Conservation (phyloP, 1,139 yeast genomes). For the Kodamaea ohmeri region DNA sequence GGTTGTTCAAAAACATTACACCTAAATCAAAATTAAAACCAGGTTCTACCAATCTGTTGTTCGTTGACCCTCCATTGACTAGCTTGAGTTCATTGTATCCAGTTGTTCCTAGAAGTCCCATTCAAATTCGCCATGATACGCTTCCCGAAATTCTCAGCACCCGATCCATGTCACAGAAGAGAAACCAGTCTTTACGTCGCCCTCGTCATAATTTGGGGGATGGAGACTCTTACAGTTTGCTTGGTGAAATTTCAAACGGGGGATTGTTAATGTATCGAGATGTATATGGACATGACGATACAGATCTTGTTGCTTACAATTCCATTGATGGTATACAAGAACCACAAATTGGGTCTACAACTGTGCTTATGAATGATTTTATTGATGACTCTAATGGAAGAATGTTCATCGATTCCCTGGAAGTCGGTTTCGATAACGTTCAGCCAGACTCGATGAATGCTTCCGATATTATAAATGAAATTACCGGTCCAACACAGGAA, state of each 20-base stretch:
- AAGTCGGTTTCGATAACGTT: too few relatives aligned
- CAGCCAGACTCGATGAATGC: too few relatives aligned
- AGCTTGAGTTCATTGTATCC: slow-evolving; percentile 6
- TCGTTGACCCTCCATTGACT: neutral
- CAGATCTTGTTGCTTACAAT: too few relatives aligned
- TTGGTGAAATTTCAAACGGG: slow-evolving; percentile 7
- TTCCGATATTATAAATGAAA: too few relatives aligned
- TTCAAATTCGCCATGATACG: slow-evolving; percentile 4
- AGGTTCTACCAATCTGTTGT: neutral
- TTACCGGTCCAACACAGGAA: too few relatives aligned
- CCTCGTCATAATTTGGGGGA: neutral
- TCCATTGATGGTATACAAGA: too few relatives aligned
- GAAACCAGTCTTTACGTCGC: slow-evolving; percentile 5
- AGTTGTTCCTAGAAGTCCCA: neutral
- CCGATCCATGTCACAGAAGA: slow-evolving; percentile 5
- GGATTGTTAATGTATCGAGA: neutral
- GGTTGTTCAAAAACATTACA: neutral
- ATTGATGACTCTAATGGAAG: too few relatives aligned
- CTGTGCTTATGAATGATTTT: too few relatives aligned
- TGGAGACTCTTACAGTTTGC: slow-evolving; percentile 5
- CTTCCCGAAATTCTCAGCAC: slow-evolving; percentile 4
- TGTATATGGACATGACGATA: too few relatives aligned
- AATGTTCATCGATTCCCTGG: too few relatives aligned
- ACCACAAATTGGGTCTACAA: too few relatives aligned
- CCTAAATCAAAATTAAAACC: neutral